Conservation (phyloP, 2,329 filamentous ascomycete genomes). For the Biscogniauxia marginata region DNA sequence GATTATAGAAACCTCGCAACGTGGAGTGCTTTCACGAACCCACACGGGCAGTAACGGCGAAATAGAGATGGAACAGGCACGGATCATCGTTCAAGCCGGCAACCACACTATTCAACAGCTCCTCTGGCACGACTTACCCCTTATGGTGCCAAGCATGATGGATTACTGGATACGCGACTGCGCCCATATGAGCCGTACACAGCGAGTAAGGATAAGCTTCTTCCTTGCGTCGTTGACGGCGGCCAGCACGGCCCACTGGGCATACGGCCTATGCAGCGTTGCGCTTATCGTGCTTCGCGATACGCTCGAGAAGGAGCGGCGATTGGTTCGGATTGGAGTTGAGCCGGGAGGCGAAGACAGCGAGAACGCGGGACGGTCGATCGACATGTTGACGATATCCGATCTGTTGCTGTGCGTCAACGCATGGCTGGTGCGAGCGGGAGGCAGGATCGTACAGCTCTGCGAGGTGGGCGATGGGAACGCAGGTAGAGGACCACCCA, state of each 20-base stretch:
- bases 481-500: neutral
- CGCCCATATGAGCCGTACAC: conserved; percentile 21
- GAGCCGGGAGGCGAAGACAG: conserved; percentile 21
- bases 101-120: conserved; percentile 13
- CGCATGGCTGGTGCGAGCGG: conserved; percentile 19
- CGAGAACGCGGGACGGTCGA: conserved; percentile 17
- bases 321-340: conserved; percentile 14
- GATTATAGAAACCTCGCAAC: conserved; percentile 18
- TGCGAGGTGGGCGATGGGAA: conserved; percentile 19
- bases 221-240: conserved; percentile 19
- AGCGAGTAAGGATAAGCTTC: conserved; percentile 16
- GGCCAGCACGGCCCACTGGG: conserved; percentile 19
- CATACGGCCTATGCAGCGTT: conserved; percentile 18
- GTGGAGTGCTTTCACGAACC: conserved; percentile 16
- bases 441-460: conserved; percentile 18
- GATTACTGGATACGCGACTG: conserved; percentile 21
- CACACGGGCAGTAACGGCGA: conserved; percentile 8
- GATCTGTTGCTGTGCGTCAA: conserved; percentile 17
- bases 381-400: conserved; percentile 20
- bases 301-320: conserved; percentile 17
- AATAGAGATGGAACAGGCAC: conserved; percentile 14
- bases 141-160: conserved; percentile 20
- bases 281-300: conserved; percentile 21
- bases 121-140: conserved; percentile 20
- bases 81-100: conserved; percentile 14